Evolutionary conservation across 164 flowering plant species (phyloP).

Genomic region (Cinnamomum micranthum): DNA sequence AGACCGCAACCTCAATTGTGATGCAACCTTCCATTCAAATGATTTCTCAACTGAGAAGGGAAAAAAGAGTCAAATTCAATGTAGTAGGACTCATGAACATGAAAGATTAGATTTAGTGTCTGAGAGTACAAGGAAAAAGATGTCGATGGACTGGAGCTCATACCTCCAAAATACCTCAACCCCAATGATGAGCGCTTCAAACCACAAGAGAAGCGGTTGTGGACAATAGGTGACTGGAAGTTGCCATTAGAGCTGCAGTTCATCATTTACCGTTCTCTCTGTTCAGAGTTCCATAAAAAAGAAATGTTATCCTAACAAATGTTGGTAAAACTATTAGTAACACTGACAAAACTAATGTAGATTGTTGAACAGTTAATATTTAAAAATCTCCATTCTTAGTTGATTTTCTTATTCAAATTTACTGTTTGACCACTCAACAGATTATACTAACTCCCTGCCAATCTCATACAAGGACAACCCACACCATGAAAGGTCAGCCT

Average conservation of each 20-base stretch:
- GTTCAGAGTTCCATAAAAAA: no score
- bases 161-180: constrained; percentile 5
- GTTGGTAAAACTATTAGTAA: no score
- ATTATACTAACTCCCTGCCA: no score
- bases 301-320: no score
- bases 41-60: constrained; percentile 5
- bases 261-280: background rate
- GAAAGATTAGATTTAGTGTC: background rate
- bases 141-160: background rate
- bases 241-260: background rate
- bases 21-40: background rate
- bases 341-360: no score
- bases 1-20: background rate
- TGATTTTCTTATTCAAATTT: no score
- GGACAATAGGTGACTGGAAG: background rate
- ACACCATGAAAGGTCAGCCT: no score
- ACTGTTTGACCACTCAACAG: no score
- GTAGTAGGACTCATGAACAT: background rate
- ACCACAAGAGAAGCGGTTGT: background rate
- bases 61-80: background rate
- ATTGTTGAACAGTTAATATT: no score
- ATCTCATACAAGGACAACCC: no score
- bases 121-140: no score
- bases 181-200: background rate
- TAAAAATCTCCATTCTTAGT: no score